A percentile compares a stretch with the other conserved stretches of the same genome.
phyloP scores from a whole-genome alignment of 2,329 filamentous ascomycete genomes.

The Coniochaeta hoffmannii region DNA sequence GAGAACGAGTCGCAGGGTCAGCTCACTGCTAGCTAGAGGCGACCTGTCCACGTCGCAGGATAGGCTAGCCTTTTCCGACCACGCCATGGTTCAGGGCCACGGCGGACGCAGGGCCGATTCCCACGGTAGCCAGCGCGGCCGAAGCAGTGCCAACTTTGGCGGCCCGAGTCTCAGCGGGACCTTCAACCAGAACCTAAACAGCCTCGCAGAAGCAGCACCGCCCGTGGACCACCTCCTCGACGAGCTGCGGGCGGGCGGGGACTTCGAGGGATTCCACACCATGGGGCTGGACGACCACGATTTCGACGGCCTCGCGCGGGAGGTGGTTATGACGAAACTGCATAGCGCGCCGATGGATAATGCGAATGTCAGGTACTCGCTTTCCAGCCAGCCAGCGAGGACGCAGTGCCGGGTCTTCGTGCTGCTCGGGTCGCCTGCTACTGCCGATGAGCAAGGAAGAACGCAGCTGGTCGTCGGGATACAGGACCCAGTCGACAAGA shows the following conservation, averaged over 20 bases:
- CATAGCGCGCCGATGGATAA: conserved; percentile 59
- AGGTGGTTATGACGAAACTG: conserved; percentile 65
- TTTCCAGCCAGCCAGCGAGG: conserved; percentile 43
- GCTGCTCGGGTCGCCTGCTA: conserved; percentile 51
- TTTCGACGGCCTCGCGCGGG: conserved; percentile 62
- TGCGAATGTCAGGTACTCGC: conserved; percentile 52
- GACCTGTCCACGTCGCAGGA: conserved; percentile 80
- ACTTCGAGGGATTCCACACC: conserved; percentile 62
- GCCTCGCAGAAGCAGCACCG: conserved; percentile 58
- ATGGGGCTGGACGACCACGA: conserved; percentile 68
- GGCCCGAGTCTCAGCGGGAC: conserved; percentile 26
- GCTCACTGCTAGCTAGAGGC: conserved; percentile 80
- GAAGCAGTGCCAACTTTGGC: conserved; percentile 47
- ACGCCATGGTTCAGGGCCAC: conserved; percentile 30
- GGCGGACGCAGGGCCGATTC: conserved; percentile 61
- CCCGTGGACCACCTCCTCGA: conserved; percentile 65
- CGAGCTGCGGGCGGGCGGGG: conserved; percentile 52
- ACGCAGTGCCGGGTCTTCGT: conserved; percentile 59
- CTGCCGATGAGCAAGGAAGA: conserved; percentile 43
- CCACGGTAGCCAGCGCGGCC: conserved; percentile 58
- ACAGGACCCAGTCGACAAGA: conserved; percentile 60
- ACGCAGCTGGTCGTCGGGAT: conserved; percentile 59
- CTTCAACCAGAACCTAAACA: conserved; percentile 45
- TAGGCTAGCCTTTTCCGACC: conserved; percentile 70
- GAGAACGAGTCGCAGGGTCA: conserved; percentile 69